A percentile compares a stretch with the other conserved stretches of the same genome.
Conservation (phyloP, 305 asterid genomes). For the Fraxinus platypoda region DNA sequence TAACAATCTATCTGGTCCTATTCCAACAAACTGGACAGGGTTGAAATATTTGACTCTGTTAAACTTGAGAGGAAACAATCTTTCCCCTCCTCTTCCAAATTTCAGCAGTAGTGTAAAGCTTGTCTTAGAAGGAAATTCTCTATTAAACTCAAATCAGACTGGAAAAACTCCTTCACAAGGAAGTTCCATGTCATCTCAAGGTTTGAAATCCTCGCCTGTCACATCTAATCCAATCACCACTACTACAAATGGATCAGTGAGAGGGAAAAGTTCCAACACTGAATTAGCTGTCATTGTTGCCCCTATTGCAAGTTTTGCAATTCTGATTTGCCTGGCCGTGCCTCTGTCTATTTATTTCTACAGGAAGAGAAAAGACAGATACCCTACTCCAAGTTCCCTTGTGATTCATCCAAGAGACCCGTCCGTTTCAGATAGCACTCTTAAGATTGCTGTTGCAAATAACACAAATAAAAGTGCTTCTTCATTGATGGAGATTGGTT, state of each 20-base stretch:
- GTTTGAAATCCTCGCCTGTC: conserved; percentile 26
- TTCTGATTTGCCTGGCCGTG: conserved; percentile 48
- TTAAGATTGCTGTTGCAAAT: conserved; percentile 61
- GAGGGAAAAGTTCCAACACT: conserved; percentile 28
- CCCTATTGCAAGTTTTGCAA: conserved; percentile 48
- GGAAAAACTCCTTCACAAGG: conserved; percentile 26
- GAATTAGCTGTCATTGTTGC: conserved; percentile 46
- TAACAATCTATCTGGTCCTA: conserved; percentile 57
- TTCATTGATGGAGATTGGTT: conserved; percentile 43
- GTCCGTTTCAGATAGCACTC: conserved; percentile 42
- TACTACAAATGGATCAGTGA: conserved; percentile 24
- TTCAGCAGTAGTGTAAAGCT: conserved; percentile 47
- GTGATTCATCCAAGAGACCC: conserved; percentile 77
- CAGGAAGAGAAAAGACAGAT: conserved; percentile 40
- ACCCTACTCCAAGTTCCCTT: conserved; percentile 45
- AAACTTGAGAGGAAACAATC: conserved; percentile 62
- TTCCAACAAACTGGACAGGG: conserved; percentile 60
- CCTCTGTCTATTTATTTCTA: conserved; percentile 45
- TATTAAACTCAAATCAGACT: conserved; percentile 37
- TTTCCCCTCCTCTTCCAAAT: conserved; percentile 67
- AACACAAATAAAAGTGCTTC: conserved; percentile 40
- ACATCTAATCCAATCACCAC: conserved; percentile 25
- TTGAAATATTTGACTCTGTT: conserved; percentile 56
- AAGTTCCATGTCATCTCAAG: conserved; percentile 27
- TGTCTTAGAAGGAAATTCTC: conserved; percentile 49